Base-by-base conservation (phyloP, 371 early-diverging fungal genomes). In the Mucor plumbeus region DNA sequence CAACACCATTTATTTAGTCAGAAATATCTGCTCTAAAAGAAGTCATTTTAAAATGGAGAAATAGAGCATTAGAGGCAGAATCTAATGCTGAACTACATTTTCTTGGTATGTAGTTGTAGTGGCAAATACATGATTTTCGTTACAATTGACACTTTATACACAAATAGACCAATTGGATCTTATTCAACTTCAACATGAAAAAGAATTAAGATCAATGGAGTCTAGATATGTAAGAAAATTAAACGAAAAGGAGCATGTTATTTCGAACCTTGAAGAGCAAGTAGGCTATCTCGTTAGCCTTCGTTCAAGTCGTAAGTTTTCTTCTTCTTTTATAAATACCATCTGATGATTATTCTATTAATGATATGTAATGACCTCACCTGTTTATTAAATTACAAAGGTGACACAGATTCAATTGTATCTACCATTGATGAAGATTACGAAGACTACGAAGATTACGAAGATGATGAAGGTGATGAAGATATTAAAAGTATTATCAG, bases 21-120 rank as follows among this genome's bases (percentile, higher is more conserved):
- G 72, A 72, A 56, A 64, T 72, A 56, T 38, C 65, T 15, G 68
- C 65, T 50, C 57, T 72, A 33, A 72, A 72, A n/a, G 72, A 72
- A 50, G 63, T 68, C 5, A 54, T 65, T 14, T 34, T 14, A 1
- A 68, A 64, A 47, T 72, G 72, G 72, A 61, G 63, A 58, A 60
- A 33, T 7, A 64, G 68, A 58, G 72, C 68, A 11, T 9, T 68
- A 13, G 68, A 64, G 11, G 62, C 64, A 31, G 68, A 67, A 48
- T 34, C 48, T 21, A 55, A 36, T 15, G 53, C 50, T 17, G 35
- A 35, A 5, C 40, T 36, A 7, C 59, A 66, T 33, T 65, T 50
- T 63, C 48, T 58, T 21, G 65, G 71, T 70, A 54, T 36, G 36
- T 17, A 48, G n/a, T 14, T 19, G 33, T 7, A 44, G 26, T 26